Evolutionary conservation across 192 early-diverging fungal genomes (phyloP).

Genomic region (Phycomyces blakesleeanus): DNA sequence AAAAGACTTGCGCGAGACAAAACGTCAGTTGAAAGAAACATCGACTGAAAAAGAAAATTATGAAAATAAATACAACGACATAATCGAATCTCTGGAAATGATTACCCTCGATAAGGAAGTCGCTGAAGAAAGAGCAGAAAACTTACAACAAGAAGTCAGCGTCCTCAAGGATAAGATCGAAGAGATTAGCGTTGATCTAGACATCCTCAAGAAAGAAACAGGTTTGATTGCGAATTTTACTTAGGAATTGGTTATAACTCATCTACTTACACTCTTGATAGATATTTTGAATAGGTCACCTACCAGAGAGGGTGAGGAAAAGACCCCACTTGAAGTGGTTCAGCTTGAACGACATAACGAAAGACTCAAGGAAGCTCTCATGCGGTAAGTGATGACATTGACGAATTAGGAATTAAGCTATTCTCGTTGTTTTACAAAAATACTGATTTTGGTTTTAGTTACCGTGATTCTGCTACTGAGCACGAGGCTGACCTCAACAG

Average conservation of each 20-base stretch:
- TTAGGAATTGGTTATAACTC: background rate
- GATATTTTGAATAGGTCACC: constrained; percentile 27
- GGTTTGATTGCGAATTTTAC: constrained; percentile 24
- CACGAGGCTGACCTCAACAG: constrained; percentile 63
- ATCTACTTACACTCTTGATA: background rate
- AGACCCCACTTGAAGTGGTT: constrained; percentile 51
- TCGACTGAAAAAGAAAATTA: constrained; percentile 57
- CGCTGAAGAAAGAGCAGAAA: constrained; percentile 83
- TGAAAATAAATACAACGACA: constrained; percentile 69
- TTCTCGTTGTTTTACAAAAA: background rate
- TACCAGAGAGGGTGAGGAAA: constrained; percentile 34
- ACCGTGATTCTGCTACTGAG: constrained; percentile 76
- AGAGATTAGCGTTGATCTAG: constrained; percentile 68
- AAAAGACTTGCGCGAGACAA: constrained; percentile 64
- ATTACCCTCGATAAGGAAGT: constrained; percentile 87
- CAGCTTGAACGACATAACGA: constrained; percentile 84
- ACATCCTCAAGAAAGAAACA: constrained; percentile 63
- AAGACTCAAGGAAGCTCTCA: constrained; percentile 81
- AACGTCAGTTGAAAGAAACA: constrained; percentile 53
- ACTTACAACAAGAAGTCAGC: constrained; percentile 66
- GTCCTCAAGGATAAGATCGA: constrained; percentile 76
- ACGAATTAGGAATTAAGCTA: background rate
- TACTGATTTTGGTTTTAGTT: constrained; percentile 30
- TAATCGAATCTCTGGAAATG: constrained; percentile 79
- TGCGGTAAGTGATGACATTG: constrained; percentile 43